Evolutionary conservation across 2,329 filamentous ascomycete species (phyloP).

Genomic region (Trichoderma sp.): DNA sequence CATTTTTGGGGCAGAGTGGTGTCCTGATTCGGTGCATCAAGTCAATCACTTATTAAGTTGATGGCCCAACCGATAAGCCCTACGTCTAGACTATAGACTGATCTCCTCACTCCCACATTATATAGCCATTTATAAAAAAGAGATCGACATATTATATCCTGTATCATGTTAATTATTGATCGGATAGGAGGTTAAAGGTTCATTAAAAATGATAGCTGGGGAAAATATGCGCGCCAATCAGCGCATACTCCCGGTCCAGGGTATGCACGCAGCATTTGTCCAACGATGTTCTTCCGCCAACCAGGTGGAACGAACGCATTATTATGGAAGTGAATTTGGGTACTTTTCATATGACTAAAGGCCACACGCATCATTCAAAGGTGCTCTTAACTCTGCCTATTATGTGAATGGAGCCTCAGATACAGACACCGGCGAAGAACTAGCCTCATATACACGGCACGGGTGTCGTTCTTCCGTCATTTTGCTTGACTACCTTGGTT

Average conservation of each 20-base stretch:
- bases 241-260: not conserved
- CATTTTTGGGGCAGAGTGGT: not conserved
- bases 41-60: no score
- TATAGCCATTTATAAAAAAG: not conserved
- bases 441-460: not conserved
- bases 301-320: not conserved
- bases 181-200: not conserved
- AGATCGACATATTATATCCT: not conserved
- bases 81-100: not conserved
- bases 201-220: not conserved
- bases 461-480: not conserved
- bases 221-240: not conserved
- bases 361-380: not conserved
- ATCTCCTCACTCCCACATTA: not conserved
- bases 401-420: not conserved
- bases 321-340: not conserved
- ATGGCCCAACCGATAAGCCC: no score
- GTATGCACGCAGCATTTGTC: not conserved
- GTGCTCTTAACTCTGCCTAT: not conserved
- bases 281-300: not conserved
- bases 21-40: no score
- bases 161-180: not conserved
- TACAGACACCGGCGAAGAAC: not conserved
- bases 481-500: not conserved
- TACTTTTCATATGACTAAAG: not conserved